Conservation (phyloP, 2,329 filamentous ascomycete genomes). For the Apiospora malaysiana region DNA sequence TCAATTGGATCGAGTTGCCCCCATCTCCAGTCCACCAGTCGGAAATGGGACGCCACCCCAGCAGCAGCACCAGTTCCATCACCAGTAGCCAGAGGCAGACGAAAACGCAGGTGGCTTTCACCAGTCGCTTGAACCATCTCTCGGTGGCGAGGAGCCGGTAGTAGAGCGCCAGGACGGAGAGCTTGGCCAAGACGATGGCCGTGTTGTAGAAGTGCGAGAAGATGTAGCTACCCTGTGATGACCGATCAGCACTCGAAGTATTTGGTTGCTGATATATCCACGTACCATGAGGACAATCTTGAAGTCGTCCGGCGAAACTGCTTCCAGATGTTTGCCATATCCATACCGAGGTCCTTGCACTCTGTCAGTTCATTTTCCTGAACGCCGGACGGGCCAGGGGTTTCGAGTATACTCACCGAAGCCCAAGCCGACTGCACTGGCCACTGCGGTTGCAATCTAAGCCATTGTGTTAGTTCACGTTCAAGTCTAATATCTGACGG, state of each 20-base stretch:
- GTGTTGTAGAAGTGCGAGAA: constrained; percentile 38
- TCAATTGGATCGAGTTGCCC: constrained; percentile 30
- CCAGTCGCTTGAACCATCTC: constrained; percentile 27
- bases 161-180: constrained; percentile 37
- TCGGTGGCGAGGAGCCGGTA: constrained; percentile 33
- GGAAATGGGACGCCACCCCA: constrained; percentile 35
- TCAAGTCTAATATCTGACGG: background rate
- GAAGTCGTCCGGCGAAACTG: constrained; percentile 27
- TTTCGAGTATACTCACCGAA: constrained; percentile 28
- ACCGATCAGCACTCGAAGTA: constrained; percentile 17
- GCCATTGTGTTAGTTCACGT: background rate
- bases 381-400: too few relatives aligned
- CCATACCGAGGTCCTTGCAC: constrained; percentile 32
- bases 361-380: background rate
- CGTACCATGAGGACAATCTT: constrained; percentile 33
- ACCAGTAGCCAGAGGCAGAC: constrained; percentile 33
- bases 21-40: constrained; percentile 35
- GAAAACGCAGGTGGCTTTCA: constrained; percentile 27
- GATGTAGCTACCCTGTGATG: constrained; percentile 36
- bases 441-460: constrained; percentile 31
- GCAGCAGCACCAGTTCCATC: constrained; percentile 34
- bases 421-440: constrained; percentile 32
- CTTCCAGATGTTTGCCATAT: constrained; percentile 34
- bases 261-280: background rate
- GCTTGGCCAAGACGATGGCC: constrained; percentile 36